A percentile compares a stretch with the other conserved stretches of the same genome.
Evolutionary conservation across 2,329 filamentous ascomycete genomes (phyloP).

Genomic region (Colletotrichum higginsianum): DNA sequence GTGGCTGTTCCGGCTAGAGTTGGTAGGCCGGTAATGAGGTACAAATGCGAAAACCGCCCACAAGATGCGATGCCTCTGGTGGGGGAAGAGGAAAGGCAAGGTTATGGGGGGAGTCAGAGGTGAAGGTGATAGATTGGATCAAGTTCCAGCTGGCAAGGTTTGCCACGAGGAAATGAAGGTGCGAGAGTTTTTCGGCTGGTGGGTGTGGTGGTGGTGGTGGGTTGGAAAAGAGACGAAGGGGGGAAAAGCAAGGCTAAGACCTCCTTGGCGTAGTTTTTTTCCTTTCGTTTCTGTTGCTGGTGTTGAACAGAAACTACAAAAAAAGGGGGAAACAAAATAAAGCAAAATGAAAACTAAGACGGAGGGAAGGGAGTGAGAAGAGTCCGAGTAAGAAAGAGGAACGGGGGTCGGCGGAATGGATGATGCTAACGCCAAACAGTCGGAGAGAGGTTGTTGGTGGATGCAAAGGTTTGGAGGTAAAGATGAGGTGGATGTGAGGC

Average conservation of each 20-base stretch:
- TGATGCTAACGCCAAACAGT: slow-evolving; percentile 12
- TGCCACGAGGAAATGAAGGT: slow-evolving; percentile 37
- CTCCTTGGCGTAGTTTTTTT: too few species aligned
- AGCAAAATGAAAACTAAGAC: neutral
- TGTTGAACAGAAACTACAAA: slow-evolving; percentile 1
- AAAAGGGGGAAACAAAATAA: too few species aligned
- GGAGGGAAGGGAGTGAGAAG: neutral
- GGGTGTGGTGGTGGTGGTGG: neutral
- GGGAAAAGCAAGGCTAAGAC: slow-evolving; percentile 17
- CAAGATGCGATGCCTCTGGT: slow-evolving; percentile 10
- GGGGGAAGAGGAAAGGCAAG: slow-evolving; percentile 17
- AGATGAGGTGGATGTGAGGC: neutral
- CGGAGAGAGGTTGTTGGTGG: neutral
- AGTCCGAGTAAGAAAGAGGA: neutral
- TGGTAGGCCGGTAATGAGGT: slow-evolving; percentile 14
- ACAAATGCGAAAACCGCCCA: slow-evolving; percentile 28
- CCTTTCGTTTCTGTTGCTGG: slow-evolving; percentile 2
- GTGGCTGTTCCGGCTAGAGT: slow-evolving; percentile 36
- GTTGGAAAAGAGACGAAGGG: neutral
- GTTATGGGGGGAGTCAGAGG: slow-evolving; percentile 7
- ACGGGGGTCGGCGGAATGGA: slow-evolving; percentile 16
- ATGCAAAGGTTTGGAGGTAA: neutral
- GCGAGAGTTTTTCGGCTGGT: slow-evolving; percentile 23
- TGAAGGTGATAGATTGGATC: slow-evolving; percentile 7
- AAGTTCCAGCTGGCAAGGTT: slow-evolving; percentile 31